phyloP scores from a whole-genome alignment of 2,329 filamentous ascomycete genomes.

The Pseudomassariella vexata region DNA sequence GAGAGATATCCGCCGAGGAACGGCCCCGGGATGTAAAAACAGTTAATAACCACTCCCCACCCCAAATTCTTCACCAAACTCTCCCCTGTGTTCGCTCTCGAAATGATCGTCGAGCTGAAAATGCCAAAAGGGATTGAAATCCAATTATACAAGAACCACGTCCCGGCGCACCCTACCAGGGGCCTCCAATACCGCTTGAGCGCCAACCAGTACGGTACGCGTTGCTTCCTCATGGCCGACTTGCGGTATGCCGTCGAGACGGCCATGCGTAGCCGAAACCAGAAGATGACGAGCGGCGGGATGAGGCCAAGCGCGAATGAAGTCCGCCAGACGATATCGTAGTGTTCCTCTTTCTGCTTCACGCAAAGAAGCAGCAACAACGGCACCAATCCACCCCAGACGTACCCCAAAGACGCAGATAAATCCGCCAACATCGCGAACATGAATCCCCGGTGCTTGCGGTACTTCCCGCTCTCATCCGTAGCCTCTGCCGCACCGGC shows the following conservation, averaged over 20 bases:
- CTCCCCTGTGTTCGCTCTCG: slow-evolving; percentile 31
- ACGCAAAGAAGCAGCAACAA: slow-evolving; percentile 45
- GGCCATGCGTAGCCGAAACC: slow-evolving; percentile 46
- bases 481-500: slow-evolving; percentile 47
- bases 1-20: slow-evolving; percentile 41
- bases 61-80: slow-evolving; percentile 37
- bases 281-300: slow-evolving; percentile 44
- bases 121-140: slow-evolving; percentile 50
- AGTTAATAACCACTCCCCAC: slow-evolving; percentile 41
- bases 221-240: slow-evolving; percentile 37
- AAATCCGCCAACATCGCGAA: slow-evolving; percentile 50
- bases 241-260: slow-evolving; percentile 43
- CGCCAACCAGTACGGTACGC: slow-evolving; percentile 39
- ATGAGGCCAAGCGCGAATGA: slow-evolving; percentile 44
- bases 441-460: slow-evolving; percentile 46
- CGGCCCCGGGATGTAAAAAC: slow-evolving; percentile 42
- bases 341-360: slow-evolving; percentile 33
- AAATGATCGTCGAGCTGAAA: slow-evolving; percentile 47
- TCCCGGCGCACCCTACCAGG: slow-evolving; percentile 38
- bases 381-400: slow-evolving; percentile 42
- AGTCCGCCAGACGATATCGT: slow-evolving; percentile 42
- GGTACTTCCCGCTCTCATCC: slow-evolving; percentile 38
- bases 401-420: slow-evolving; percentile 43
- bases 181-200: slow-evolving; percentile 42
- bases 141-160: slow-evolving; percentile 51